A percentile compares a stretch with the other conserved stretches of the same genome.
phyloP scores from a whole-genome alignment of 2,329 filamentous ascomycete species.

The Elsinoe necatrix region DNA sequence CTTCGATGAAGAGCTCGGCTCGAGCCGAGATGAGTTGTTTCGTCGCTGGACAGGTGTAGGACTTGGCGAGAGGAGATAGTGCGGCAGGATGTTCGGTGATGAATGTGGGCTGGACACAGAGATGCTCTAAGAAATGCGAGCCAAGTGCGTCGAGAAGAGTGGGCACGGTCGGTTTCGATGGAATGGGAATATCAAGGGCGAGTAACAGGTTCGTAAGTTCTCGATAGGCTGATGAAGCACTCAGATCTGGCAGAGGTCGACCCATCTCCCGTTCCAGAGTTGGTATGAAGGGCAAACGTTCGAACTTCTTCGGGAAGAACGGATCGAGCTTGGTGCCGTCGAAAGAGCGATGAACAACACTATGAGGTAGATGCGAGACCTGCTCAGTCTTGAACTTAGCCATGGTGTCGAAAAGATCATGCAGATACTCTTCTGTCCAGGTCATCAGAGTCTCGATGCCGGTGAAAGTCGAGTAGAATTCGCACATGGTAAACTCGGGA shows the following conservation, averaged over 20 bases:
- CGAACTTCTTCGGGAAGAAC: constrained; percentile 49
- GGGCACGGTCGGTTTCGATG: constrained; percentile 49
- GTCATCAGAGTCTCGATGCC: constrained; percentile 65
- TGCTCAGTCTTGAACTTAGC: constrained; percentile 23
- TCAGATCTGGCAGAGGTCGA: constrained; percentile 46
- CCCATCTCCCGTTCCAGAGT: constrained; percentile 62
- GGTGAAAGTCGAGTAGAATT: constrained; percentile 86
- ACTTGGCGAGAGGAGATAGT: constrained; percentile 86
- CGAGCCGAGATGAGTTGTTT: constrained; percentile 45
- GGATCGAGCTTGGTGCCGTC: not conserved
- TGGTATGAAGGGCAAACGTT: constrained; percentile 73
- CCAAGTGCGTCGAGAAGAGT: constrained; percentile 76
- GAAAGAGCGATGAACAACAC: constrained; percentile 25
- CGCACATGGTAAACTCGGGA: constrained; percentile 93
- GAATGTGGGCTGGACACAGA: constrained; percentile 66
- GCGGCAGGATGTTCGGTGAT: constrained; percentile 84
- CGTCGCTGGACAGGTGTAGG: constrained; percentile 58
- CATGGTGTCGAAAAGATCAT: constrained; percentile 43
- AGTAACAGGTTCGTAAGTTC: constrained; percentile 51
- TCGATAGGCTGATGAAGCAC: constrained; percentile 45
- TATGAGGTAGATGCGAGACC: constrained; percentile 11
- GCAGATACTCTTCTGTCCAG: constrained; percentile 65
- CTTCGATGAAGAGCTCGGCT: constrained; percentile 39
- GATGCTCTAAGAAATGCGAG: constrained; percentile 66
- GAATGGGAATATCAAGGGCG: constrained; percentile 41